Conservation (phyloP, 2,329 filamentous ascomycete species). For the Capronia americana region DNA sequence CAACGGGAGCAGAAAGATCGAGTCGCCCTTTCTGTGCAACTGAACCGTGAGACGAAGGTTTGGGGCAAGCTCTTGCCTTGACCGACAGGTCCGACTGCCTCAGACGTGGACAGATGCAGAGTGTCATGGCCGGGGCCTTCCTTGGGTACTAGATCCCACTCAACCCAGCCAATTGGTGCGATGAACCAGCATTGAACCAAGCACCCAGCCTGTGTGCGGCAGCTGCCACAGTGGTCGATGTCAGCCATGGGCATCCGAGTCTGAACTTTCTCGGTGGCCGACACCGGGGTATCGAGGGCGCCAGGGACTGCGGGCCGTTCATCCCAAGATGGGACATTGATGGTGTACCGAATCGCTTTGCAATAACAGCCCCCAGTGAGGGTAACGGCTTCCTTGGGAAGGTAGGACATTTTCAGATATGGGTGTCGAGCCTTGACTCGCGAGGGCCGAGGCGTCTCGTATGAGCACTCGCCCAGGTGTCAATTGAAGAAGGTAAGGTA, state of each 20-base stretch:
- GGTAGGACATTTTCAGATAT: constrained; percentile 26
- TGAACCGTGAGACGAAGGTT: constrained; percentile 29
- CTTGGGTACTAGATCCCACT: constrained; percentile 37
- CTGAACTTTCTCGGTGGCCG: constrained; percentile 30
- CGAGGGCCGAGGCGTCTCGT: not conserved
- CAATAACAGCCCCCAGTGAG: constrained; percentile 43
- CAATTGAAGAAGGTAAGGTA: too few relatives aligned
- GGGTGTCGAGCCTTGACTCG: not conserved
- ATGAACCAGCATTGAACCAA: constrained; percentile 43
- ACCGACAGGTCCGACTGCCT: constrained; percentile 21
- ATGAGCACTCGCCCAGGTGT: too few relatives aligned
- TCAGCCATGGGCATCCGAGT: constrained; percentile 38
- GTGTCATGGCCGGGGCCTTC: not conserved
- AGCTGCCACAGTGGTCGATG: constrained; percentile 42
- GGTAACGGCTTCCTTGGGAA: constrained; percentile 32
- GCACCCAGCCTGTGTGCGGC: constrained; percentile 31
- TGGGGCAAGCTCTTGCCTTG: constrained; percentile 27
- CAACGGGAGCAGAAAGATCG: constrained; percentile 43
- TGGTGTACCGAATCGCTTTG: constrained; percentile 41
- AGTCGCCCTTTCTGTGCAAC: constrained; percentile 37
- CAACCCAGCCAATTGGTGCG: constrained; percentile 40
- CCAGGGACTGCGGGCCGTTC: constrained; percentile 30
- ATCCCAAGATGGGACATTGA: constrained; percentile 37
- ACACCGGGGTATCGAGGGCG: constrained; percentile 27
- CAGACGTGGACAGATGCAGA: constrained; percentile 20